phyloP scores from a whole-genome alignment of 2,329 filamentous ascomycete genomes.

The Alternaria sp. region DNA sequence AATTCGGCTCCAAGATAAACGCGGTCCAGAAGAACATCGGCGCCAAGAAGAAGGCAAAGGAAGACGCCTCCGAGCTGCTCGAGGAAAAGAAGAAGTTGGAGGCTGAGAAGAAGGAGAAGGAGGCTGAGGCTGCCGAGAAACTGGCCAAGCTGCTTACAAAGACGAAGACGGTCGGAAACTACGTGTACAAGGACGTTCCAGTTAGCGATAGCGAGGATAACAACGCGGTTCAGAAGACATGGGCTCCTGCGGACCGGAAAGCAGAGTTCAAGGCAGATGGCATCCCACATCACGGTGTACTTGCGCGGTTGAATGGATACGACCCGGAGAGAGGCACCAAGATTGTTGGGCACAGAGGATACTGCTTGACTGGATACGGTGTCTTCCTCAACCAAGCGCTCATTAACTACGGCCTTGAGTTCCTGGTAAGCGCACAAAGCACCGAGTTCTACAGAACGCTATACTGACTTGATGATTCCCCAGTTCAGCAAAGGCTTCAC shows the following conservation, averaged over 20 bases:
- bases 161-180: constrained; percentile 84
- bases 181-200: constrained; percentile 88
- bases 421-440: not conserved
- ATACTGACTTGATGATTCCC: not conserved
- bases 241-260: constrained; percentile 76
- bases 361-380: constrained; percentile 89
- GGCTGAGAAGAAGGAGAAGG: constrained; percentile 79
- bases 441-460: not conserved
- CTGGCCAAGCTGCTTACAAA: constrained; percentile 76
- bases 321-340: constrained; percentile 82
- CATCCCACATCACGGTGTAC: constrained; percentile 94
- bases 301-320: constrained; percentile 86
- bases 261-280: constrained; percentile 79
- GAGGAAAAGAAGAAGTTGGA: constrained; percentile 78
- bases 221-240: constrained; percentile 77
- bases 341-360: constrained; percentile 91
- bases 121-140: constrained; percentile 77
- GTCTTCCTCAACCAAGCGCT: constrained; percentile 91
- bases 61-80: constrained; percentile 81
- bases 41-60: constrained; percentile 88
- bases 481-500: constrained; percentile 75
- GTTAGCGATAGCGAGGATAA: constrained; percentile 87
- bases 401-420: constrained; percentile 77
- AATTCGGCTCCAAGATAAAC: constrained; percentile 86
- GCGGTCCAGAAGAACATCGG: constrained; percentile 88